Base-by-base conservation (phyloP, 164 flowering plant species). In the Annona squamosa region DNA sequence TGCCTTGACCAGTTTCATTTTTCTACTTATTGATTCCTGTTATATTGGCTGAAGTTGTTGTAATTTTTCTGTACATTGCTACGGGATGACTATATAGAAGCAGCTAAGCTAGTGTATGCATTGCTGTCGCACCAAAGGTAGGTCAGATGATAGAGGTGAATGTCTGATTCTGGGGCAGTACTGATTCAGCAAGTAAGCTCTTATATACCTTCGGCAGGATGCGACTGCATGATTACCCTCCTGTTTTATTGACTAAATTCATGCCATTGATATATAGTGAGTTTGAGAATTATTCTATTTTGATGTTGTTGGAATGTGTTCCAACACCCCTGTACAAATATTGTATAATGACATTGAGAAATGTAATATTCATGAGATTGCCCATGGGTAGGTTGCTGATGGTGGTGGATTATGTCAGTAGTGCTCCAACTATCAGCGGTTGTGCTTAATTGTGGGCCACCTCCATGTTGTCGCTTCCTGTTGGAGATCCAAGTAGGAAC, bases 21-120 rank as follows among this genome's bases (percentile, higher is more conserved):
- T 71, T 4, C 13, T 69, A 48, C 76, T 74, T 75, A 78, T 78
- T 81, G 71, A 48, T 80, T 76, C 67, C 65, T 78, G 77, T 76
- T 17, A 68, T 42, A 71, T 72, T 78, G 61, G 65, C 46, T 37
- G 65, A 68, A 70, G 19, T 71, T 48, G 46, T 64, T 63, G 73
- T 48, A 63, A 63, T 77, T 65, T 18, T 45, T 73, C 17, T 77
- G 66, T 73, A 73, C n/a, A 73, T 70, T 69, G 13, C 73, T 52
- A 52, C 71, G 52, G 16, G 48, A 67, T 67, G 13, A 10, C 42
- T 7, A 12, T 4, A 10, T 10, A 7, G 59, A 26, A 26, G 37
- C 37, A 26, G 37, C 37, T 26, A 26, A 26, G 37, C 37, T 26
- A 26, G 37, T 26, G 37, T 26, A 26, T 26, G 37, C 37, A 26